Conservation (phyloP, 2,329 filamentous ascomycete species). For the Periconia sp. region DNA sequence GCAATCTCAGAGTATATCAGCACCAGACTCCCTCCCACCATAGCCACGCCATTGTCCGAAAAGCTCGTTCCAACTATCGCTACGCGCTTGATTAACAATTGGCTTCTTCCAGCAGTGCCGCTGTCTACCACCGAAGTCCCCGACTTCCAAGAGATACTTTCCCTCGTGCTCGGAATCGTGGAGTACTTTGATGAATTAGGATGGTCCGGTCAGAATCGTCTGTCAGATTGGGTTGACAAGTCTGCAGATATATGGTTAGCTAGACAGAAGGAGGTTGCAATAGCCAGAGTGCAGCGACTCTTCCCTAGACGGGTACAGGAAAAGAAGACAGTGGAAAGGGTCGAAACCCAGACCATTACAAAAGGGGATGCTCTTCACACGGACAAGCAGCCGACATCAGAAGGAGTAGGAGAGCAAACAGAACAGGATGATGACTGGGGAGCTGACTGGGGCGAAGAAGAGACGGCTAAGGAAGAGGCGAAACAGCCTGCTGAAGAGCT, state of each 20-base stretch:
- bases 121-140: slow-evolving; percentile 70
- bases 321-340: slow-evolving; percentile 73
- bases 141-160: slow-evolving; percentile 71
- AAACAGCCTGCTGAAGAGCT: slow-evolving; percentile 20
- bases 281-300: slow-evolving; percentile 72
- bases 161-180: slow-evolving; percentile 66
- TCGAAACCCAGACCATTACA: slow-evolving; percentile 80
- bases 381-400: slow-evolving; percentile 30
- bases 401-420: not conserved
- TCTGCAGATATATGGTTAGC: slow-evolving; percentile 83
- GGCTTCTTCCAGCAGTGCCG: slow-evolving; percentile 78
- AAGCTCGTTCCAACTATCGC: slow-evolving; percentile 71
- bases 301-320: slow-evolving; percentile 68
- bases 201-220: slow-evolving; percentile 63
- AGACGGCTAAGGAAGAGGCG: slow-evolving; percentile 5
- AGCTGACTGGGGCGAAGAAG: slow-evolving; percentile 73
- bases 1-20: slow-evolving; percentile 54
- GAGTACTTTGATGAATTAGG: slow-evolving; percentile 61
- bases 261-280: slow-evolving; percentile 76
- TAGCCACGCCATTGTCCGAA: slow-evolving; percentile 61
- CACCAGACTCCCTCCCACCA: slow-evolving; percentile 51
- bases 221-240: slow-evolving; percentile 78
- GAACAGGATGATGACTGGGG: slow-evolving; percentile 66
- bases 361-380: slow-evolving; percentile 65
- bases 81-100: slow-evolving; percentile 68